These are phyloP conservation scores for Verticillium tricorpus DNA, from an alignment of 2,329 filamentous ascomycete species.

Conservation along the genomic window DNA sequence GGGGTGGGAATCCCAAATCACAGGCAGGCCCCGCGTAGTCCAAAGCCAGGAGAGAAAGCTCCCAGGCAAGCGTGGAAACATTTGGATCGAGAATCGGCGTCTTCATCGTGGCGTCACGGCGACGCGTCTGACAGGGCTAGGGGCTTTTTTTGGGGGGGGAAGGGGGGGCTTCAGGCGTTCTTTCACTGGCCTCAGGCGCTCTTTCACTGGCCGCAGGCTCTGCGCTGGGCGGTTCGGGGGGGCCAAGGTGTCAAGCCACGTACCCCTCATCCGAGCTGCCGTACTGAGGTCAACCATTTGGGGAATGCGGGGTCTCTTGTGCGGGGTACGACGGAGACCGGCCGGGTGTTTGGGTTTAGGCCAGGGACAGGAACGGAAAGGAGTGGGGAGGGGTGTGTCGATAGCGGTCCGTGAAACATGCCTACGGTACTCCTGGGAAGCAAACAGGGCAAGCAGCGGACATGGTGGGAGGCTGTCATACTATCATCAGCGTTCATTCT, in stretches of 20 bases:
- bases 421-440: not conserved
- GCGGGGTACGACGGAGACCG: not conserved
- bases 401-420: not conserved
- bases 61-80: not conserved
- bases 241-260: no score
- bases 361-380: not conserved
- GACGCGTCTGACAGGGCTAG: not conserved
- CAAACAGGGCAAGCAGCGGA: conserved; percentile 1
- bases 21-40: not conserved
- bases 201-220: not conserved
- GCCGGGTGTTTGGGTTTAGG: not conserved
- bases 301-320: not conserved
- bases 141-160: not conserved
- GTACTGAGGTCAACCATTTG: not conserved
- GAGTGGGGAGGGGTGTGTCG: conserved; percentile 4
- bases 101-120: not conserved
- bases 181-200: not conserved
- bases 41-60: not conserved
- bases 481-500: not conserved
- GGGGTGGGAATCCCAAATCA: not conserved
- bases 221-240: no score
- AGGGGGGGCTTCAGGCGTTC: not conserved
- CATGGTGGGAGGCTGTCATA: not conserved
- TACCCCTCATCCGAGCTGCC: no score
- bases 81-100: not conserved